Percentiles rank a stretch among this genome's conserved stretches.
Evolutionary conservation across 1,284 basidiomycete genomes (phyloP).

Genomic region (Trametes polyzona): DNA sequence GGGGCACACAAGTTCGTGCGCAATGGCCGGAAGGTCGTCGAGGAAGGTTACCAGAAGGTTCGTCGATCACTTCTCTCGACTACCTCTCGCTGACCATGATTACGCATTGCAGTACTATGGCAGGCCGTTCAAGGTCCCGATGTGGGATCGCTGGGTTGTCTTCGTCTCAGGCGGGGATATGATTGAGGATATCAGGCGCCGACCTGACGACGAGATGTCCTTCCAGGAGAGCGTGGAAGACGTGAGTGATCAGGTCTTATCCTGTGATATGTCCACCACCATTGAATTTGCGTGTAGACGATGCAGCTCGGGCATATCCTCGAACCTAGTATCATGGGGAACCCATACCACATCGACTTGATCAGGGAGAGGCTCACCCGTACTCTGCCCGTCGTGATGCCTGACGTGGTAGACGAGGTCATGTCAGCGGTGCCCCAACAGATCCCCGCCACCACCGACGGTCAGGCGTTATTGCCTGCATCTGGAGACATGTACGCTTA

Average conservation of each 20-base stretch:
- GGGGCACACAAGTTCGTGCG: conserved; percentile 20
- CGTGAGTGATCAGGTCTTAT: conserved; percentile 21
- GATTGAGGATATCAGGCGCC: conserved; percentile 35
- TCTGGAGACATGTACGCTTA: too few relatives aligned
- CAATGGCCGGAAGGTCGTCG: conserved; percentile 26
- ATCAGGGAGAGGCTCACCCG: conserved; percentile 28
- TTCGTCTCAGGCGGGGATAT: conserved; percentile 28
- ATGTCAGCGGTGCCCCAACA: conserved; percentile 21
- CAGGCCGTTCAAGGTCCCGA: conserved; percentile 38
- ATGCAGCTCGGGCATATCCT: neutral
- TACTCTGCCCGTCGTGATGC: conserved; percentile 27
- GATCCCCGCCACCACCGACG: conserved; percentile 15
- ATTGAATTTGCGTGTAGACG: neutral
- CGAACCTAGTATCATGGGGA: neutral
- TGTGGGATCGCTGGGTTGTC: conserved; percentile 38
- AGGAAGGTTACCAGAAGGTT: conserved; percentile 37
- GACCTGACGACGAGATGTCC: conserved; percentile 36
- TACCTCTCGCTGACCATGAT: neutral
- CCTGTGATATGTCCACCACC: neutral
- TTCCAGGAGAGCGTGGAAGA: conserved; percentile 32
- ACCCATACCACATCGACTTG: conserved; percentile 28
- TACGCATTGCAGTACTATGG: conserved; percentile 11
- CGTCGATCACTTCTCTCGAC: neutral
- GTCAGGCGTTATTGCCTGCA: conserved; percentile 9
- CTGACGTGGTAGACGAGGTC: conserved; percentile 34